These are phyloP conservation scores for Hypoxylon sp. DNA, from an alignment of 2,329 filamentous ascomycete genomes.

Conservation along the genomic window DNA sequence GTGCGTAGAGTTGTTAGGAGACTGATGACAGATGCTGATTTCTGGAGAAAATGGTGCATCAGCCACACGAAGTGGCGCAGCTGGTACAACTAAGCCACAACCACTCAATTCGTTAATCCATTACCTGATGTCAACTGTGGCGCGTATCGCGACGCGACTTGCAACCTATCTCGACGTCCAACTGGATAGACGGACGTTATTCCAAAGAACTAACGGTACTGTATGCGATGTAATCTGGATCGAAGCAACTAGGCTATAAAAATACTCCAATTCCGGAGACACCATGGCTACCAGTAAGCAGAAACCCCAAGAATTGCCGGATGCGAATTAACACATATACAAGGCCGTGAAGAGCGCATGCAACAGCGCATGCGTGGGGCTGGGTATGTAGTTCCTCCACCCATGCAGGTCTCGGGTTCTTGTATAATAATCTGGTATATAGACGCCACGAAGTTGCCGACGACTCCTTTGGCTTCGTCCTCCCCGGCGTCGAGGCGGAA, in stretches of 20 bases:
- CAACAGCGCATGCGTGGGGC: slow-evolving; percentile 74
- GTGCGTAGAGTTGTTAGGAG: neutral
- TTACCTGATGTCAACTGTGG: slow-evolving; percentile 22
- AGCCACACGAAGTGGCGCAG: neutral
- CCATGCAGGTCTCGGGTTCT: neutral
- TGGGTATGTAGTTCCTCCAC: slow-evolving; percentile 60
- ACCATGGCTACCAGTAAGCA: slow-evolving; percentile 54
- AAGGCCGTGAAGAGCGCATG: slow-evolving; percentile 71
- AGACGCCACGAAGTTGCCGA: slow-evolving; percentile 70
- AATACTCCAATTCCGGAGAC: neutral
- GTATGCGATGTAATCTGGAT: neutral
- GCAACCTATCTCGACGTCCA: slow-evolving; percentile 13
- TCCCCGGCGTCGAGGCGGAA: slow-evolving; percentile 54
- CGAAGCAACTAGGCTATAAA: neutral
- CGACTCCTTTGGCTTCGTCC: slow-evolving; percentile 68
- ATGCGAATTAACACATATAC: slow-evolving; percentile 16
- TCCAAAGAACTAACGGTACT: slow-evolving; percentile 2
- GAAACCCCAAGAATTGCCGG: neutral
- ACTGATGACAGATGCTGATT: neutral
- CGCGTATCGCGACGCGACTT: slow-evolving; percentile 39
- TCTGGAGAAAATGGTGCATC: neutral
- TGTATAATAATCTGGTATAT: slow-evolving; percentile 25
- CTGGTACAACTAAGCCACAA: neutral
- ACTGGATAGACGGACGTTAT: neutral
- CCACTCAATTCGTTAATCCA: slow-evolving; percentile 13